A percentile compares a stretch with the other conserved stretches of the same genome.
Conservation (phyloP, 1,139 yeast genomes). For the Saccharomyces uvarum region DNA sequence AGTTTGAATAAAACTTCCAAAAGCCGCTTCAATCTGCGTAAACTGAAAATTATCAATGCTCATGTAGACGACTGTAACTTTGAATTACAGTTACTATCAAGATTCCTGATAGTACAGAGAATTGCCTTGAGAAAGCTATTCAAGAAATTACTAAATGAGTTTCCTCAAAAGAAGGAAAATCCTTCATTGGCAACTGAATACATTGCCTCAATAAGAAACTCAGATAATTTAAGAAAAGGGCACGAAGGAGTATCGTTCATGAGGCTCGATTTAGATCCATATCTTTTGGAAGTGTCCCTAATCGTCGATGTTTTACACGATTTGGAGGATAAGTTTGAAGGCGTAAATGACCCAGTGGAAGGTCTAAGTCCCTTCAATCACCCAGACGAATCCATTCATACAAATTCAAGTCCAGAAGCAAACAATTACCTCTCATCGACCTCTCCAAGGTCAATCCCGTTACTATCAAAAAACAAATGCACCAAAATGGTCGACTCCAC, state of each 20-base stretch:
- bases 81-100: conserved; percentile 60
- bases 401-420: not conserved
- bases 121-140: conserved; percentile 74
- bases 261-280: conserved; percentile 54
- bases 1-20: not conserved
- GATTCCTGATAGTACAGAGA: conserved; percentile 72
- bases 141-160: conserved; percentile 71
- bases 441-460: conserved; percentile 5
- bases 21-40: conserved; percentile 6
- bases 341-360: not conserved
- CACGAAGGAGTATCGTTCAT: conserved; percentile 47
- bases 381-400: not conserved
- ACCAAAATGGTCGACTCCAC: conserved; percentile 16
- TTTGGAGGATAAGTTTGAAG: conserved; percentile 5
- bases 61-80: conserved; percentile 23
- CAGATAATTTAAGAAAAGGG: conserved; percentile 31
- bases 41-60: conserved; percentile 13
- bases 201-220: conserved; percentile 32
- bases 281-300: conserved; percentile 56
- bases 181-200: conserved; percentile 26
- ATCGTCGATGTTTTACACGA: conserved; percentile 45
- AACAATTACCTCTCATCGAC: not conserved
- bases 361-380: not conserved
- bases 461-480: conserved; percentile 10
- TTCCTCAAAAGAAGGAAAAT: conserved; percentile 24